A percentile compares a stretch with the other conserved stretches of the same genome.
These are phyloP conservation scores for Candida mattraensis DNA, from an alignment of 805 yeast species.

Conservation along the genomic window DNA sequence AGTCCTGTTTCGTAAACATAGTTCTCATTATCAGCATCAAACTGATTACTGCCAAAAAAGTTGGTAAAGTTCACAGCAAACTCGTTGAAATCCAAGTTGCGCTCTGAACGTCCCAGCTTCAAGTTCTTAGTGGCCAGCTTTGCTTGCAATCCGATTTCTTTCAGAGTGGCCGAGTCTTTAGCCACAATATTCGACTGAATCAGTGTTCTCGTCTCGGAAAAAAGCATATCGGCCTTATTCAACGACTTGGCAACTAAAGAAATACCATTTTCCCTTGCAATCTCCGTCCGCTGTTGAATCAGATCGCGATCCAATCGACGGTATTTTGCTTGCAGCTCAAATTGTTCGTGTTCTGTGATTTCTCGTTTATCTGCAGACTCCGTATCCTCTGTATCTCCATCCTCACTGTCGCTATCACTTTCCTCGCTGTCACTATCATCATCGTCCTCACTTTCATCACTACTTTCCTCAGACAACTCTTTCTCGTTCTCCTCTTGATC, in stretches of 20 bases:
- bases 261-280: slow-evolving; percentile 60
- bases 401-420: no score
- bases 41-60: slow-evolving; percentile 31
- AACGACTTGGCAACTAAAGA: slow-evolving; percentile 45
- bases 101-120: slow-evolving; percentile 55
- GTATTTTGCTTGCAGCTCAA: slow-evolving; percentile 27
- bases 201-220: slow-evolving; percentile 39
- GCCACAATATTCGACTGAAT: slow-evolving; percentile 46
- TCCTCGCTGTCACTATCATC: no score
- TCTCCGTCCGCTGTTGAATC: slow-evolving; percentile 43
- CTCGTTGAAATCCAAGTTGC: slow-evolving; percentile 48
- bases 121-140: slow-evolving; percentile 62
- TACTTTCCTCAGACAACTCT: no score
- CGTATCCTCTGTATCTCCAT: no score
- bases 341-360: slow-evolving; percentile 28
- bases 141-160: slow-evolving; percentile 59
- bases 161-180: slow-evolving; percentile 64
- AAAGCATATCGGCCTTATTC: slow-evolving; percentile 46
- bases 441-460: no score
- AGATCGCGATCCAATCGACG: slow-evolving; percentile 26
- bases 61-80: slow-evolving; percentile 42
- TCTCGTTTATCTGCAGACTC: no score
- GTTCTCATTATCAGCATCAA: slow-evolving; percentile 23
- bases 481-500: no score
- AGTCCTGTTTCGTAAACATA: slow-evolving; percentile 21